Evolutionary conservation across 768 basidiomycete species (phyloP).

Genomic region (Chiua virens): DNA sequence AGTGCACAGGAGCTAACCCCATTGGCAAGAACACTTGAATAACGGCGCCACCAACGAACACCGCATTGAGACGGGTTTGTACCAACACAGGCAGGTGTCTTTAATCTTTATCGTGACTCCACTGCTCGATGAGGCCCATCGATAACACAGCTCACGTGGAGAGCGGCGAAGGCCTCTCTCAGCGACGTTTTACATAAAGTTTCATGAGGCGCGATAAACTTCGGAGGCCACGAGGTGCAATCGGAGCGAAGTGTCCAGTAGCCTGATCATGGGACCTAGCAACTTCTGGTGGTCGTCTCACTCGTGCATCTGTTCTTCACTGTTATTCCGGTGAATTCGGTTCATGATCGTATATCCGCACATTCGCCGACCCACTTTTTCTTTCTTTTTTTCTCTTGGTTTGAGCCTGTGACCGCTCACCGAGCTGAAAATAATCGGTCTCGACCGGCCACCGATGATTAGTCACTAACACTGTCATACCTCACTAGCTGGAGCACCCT

Average conservation of each 20-base stretch:
- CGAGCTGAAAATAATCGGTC: background rate
- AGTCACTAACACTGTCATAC: too few relatives aligned
- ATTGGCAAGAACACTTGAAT: too few relatives aligned
- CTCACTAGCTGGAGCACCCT: background rate
- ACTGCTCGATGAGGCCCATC: background rate
- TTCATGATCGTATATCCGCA: conserved; percentile 9
- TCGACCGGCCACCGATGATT: conserved; percentile 2
- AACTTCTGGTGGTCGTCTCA: background rate
- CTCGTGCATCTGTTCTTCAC: background rate
- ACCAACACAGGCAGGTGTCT: background rate
- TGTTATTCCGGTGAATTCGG: conserved; percentile 12
- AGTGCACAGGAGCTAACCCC: too few relatives aligned
- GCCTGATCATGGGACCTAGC: conserved; percentile 1
- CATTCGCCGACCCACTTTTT: background rate
- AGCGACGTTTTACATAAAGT: conserved; percentile 16
- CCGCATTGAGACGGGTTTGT: background rate
- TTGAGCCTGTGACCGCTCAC: background rate
- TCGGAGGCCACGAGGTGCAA: conserved; percentile 12
- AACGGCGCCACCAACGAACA: background rate
- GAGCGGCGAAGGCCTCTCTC: conserved; percentile 7
- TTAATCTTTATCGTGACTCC: conserved; percentile 10
- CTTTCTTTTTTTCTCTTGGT: background rate
- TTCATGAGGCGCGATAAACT: conserved; percentile 12
- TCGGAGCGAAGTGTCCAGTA: conserved; percentile 2
- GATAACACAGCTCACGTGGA: conserved; percentile 12